These are phyloP conservation scores for Boletus subparvulus DNA, from an alignment of 768 basidiomycete genomes.

Conservation along the genomic window DNA sequence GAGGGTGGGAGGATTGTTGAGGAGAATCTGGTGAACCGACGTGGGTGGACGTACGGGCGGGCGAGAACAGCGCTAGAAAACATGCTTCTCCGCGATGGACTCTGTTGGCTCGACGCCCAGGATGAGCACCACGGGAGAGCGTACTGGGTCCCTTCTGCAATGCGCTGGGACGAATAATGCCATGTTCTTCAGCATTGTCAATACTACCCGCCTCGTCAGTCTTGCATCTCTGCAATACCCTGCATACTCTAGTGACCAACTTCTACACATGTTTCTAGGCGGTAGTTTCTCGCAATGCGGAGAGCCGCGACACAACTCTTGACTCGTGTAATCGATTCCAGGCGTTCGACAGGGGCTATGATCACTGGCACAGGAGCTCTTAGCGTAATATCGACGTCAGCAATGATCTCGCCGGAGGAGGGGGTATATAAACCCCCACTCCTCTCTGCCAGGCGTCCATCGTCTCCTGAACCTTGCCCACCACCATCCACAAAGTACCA, in stretches of 20 bases:
- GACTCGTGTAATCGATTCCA: not conserved
- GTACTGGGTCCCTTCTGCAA: slow-evolving; percentile 88
- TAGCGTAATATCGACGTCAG: not conserved
- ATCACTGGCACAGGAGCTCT: not conserved
- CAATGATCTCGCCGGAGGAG: too few species aligned
- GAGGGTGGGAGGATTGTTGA: slow-evolving; percentile 71
- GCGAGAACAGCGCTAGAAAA: slow-evolving; percentile 80
- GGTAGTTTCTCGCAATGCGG: too few species aligned
- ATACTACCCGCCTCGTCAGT: too few species aligned
- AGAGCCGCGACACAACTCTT: too few species aligned
- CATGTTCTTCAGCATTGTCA: too few species aligned
- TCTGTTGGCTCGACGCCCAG: slow-evolving; percentile 95
- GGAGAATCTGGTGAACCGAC: slow-evolving; percentile 53
- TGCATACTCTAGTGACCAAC: too few species aligned
- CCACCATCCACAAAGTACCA: not conserved
- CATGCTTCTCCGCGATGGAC: slow-evolving; percentile 85
- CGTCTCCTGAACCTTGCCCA: too few species aligned
- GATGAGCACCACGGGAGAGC: slow-evolving; percentile 61
- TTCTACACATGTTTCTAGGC: too few species aligned
- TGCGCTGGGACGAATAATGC: slow-evolving; percentile 74
- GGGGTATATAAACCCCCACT: too few species aligned
- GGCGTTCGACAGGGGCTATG: not conserved
- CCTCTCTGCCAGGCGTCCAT: too few species aligned
- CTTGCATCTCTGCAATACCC: too few species aligned
- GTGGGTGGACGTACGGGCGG: slow-evolving; percentile 79